A percentile compares a stretch with the other conserved stretches of the same genome.
These are phyloP conservation scores for Microcyclospora tardicrescens DNA, from an alignment of 2,329 filamentous ascomycete species.

Conservation along the genomic window DNA sequence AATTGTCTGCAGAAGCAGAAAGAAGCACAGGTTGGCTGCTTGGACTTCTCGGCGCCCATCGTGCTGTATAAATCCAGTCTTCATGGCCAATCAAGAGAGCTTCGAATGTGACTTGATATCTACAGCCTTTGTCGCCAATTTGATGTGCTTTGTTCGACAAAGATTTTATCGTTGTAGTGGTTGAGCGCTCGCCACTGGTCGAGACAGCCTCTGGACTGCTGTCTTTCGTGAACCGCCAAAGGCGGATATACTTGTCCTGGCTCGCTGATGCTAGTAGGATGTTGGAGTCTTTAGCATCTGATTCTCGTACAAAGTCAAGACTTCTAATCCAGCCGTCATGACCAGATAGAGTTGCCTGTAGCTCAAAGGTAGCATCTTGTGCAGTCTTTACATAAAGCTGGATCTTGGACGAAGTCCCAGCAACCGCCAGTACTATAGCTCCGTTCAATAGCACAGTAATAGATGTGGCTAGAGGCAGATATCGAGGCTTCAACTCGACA, in stretches of 20 bases:
- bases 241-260: constrained; percentile 90
- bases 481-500: constrained; percentile 61
- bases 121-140: constrained; percentile 47
- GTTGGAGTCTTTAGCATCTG: constrained; percentile 43
- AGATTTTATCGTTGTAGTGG: constrained; percentile 36
- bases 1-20: constrained; percentile 89
- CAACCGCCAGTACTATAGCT: constrained; percentile 54
- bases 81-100: constrained; percentile 88
- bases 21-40: constrained; percentile 41
- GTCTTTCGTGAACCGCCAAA: constrained; percentile 67
- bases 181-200: constrained; percentile 2
- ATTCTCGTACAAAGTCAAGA: constrained; percentile 61
- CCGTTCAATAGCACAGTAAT: constrained; percentile 45
- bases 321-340: constrained; percentile 94
- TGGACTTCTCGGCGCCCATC: constrained; percentile 49
- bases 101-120: constrained; percentile 81
- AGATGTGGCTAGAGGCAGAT: constrained; percentile 68
- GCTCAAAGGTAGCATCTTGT: constrained; percentile 43
- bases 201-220: constrained; percentile 43
- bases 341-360: constrained; percentile 66
- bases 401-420: constrained; percentile 69
- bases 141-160: constrained; percentile 82
- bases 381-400: constrained; percentile 59
- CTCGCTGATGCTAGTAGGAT: constrained; percentile 81
- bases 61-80: constrained; percentile 91